Evolutionary conservation across 108 stramenopile species (phyloP), one percentile per base, ranked within the genome.

Genomic region (Fistulifera pelliculosa): DNA sequence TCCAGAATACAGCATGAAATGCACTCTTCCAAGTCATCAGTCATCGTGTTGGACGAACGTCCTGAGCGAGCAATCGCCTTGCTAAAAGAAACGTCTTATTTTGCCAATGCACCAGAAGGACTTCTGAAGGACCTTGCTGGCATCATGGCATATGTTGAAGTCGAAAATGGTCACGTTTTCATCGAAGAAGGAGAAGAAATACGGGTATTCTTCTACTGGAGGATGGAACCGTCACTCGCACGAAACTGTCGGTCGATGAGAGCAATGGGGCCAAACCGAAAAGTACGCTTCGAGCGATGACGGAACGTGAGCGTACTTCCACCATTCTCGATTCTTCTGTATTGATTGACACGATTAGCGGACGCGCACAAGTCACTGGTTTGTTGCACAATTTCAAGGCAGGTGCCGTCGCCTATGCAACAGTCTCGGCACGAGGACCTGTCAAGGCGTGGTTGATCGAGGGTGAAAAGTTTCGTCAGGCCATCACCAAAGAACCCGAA

Each of bases 321-420:
- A 22, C n/a, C 14, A 52, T 61, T 19, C 35, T 51, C n/a, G 60
- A 56, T 24, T 26, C 66, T 16, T 48, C 56, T 11, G 52, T 71
- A 8, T 1, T 67, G 5, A 44, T 70, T 18, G 71, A 73, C 48
- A 38, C 41, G 38, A 22, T 73, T 2, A 15, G 47, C 12, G 81
- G 81, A n/a, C 55, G 71, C 35, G 28, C 73, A 38, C 74, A 64
- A 19, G 74, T 79, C 13, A 73, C 76, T 1, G 77, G 73, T 18
- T 19, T 65, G 15, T 26, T 65, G 14, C 70, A 71, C 58, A 71
- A 41, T 38, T 38, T 64, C 18, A 27, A 67, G 6, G 58, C 52
- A 15, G 63, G 59, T 25, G 56, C 42, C 15, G 38, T 48, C 11
- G 71, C 75, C 4, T 79, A 63, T 51, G 71, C 77, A 10, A 83